A percentile compares a stretch with the other conserved stretches of the same genome.
These are phyloP conservation scores for Candida silvicultrix DNA, from an alignment of 805 yeast species.

Conservation along the genomic window DNA sequence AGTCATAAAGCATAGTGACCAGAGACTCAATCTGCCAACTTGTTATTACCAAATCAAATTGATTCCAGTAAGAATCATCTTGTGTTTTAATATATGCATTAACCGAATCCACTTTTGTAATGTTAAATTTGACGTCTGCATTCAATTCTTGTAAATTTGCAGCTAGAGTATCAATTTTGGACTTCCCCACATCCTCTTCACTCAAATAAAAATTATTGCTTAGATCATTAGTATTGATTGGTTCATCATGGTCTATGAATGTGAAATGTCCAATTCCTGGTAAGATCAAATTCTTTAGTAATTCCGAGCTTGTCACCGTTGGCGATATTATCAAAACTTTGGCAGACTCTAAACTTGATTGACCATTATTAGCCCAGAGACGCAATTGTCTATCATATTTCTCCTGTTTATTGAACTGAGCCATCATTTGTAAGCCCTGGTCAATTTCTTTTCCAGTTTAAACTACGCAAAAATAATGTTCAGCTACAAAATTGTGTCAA, in stretches of 20 bases:
- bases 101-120: constrained; percentile 10
- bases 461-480: no score
- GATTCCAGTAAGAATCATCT: constrained; percentile 33
- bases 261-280: constrained; percentile 69
- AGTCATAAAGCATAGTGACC: constrained; percentile 33
- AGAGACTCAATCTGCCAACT: constrained; percentile 26
- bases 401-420: constrained; percentile 25
- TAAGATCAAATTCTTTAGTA: constrained; percentile 68
- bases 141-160: constrained; percentile 50
- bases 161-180: constrained; percentile 34
- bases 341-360: constrained; percentile 46
- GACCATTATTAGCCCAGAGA: constrained; percentile 82
- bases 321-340: constrained; percentile 59
- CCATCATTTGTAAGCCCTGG: not conserved
- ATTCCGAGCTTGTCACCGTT: constrained; percentile 55
- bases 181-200: constrained; percentile 26
- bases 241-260: constrained; percentile 40
- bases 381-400: constrained; percentile 86
- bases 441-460: not conserved
- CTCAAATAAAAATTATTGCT: not conserved
- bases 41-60: constrained; percentile 44
- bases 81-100: constrained; percentile 9
- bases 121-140: constrained; percentile 42
- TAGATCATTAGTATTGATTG: constrained; percentile 23
- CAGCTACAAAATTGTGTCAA: not conserved